A percentile compares a stretch with the other conserved stretches of the same genome.
These are phyloP conservation scores for Xylaria intraflava DNA, from an alignment of 495 filamentous ascomycete species.

Conservation along the genomic window DNA sequence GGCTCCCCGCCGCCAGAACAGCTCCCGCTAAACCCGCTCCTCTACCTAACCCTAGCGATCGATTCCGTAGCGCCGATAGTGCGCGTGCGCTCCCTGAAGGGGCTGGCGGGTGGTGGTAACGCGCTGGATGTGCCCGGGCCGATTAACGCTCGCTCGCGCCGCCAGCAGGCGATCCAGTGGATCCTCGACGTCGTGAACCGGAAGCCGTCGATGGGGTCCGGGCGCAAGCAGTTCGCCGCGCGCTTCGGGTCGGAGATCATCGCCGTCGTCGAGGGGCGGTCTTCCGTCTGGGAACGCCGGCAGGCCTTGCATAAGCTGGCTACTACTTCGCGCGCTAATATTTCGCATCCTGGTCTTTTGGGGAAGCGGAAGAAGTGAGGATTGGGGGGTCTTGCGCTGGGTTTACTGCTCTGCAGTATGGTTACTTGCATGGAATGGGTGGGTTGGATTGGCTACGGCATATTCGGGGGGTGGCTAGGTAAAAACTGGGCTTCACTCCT, in stretches of 20 bases:
- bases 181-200: constrained; percentile 75
- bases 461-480: too few relatives aligned
- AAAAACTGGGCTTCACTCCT: too few relatives aligned
- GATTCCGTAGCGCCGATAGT: constrained; percentile 92
- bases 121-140: constrained; percentile 79
- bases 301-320: constrained; percentile 65
- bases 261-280: constrained; percentile 78
- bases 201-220: constrained; percentile 57
- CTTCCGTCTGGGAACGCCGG: constrained; percentile 74
- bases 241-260: constrained; percentile 84
- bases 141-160: constrained; percentile 63
- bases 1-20: constrained; percentile 64
- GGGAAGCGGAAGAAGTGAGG: constrained; percentile 6
- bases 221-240: constrained; percentile 59
- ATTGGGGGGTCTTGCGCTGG: background rate
- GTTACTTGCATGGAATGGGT: too few relatives aligned
- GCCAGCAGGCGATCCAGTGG: constrained; percentile 74
- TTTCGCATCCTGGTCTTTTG: constrained; percentile 31
- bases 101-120: constrained; percentile 76
- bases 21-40: constrained; percentile 68
- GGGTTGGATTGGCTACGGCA: too few relatives aligned
- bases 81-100: constrained; percentile 65
- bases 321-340: constrained; percentile 65
- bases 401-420: too few relatives aligned
- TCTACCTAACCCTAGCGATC: constrained; percentile 79